Evolutionary conservation across 495 filamentous ascomycete genomes (phyloP), one percentile per base, ranked within the genome.

Genomic region (Hypoxylon trugodes): DNA sequence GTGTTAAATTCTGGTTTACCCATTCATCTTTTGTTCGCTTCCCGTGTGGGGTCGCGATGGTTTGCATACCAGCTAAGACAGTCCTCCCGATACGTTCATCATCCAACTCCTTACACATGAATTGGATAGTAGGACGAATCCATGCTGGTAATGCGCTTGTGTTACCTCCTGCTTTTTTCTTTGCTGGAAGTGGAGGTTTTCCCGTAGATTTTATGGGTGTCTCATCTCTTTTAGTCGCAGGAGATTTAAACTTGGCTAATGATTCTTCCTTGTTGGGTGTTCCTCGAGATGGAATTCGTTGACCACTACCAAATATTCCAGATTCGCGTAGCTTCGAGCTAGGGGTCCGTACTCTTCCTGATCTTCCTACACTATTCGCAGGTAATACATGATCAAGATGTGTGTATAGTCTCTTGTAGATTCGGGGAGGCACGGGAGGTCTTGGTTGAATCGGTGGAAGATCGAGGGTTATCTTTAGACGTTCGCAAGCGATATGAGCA

Each of bases 401-500:
- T 35, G 77, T 76, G 75, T 93, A 92, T 35, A 98, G 82, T 66
- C 90, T 90, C 67, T 90, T 90, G 77, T 98, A 98, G 24, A 89
- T 81, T 65, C 85, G 85, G 7, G 92, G 93, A 32, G 87, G 87
- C 61, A 92, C 90, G 12, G 95, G 96, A 4, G 95, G 92, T 13
- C 86, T 86, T 9, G 90, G 86, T 51, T 90, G 82, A 33, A 96
- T 88, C 1, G 86, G 84, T 5, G 94, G 94, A 28, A 98, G 87
- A 72, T 92, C 87, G 61, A 98, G 83, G n/a, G 83, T 71, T 65
- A 88, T 89, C 67, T 92, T 93, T 43, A 97, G 82, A 57, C 93
- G 84, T 74, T 92, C 90, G 76, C 94, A 97, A 33, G 95, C 95
- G 28, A 98, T 84, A 73, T 98, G 89, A 1, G 92, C 90, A 71